phyloP scores from a whole-genome alignment of 2,329 filamentous ascomycete genomes.

The Paraconiothyrium brasiliense region DNA sequence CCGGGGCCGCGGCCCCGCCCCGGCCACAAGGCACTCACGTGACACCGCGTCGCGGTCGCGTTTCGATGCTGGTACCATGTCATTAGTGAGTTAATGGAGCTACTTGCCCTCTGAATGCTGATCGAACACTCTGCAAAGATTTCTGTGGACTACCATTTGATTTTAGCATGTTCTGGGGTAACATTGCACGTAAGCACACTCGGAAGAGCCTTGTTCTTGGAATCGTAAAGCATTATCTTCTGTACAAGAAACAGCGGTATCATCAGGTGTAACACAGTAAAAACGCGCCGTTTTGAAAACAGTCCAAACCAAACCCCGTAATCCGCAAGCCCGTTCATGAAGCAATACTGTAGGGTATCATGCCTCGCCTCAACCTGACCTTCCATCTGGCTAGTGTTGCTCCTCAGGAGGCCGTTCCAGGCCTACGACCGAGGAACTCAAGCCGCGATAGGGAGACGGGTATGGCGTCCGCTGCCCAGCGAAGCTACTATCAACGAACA shows the following conservation, averaged over 20 bases:
- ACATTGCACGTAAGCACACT: background rate
- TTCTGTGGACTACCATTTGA: too few relatives aligned
- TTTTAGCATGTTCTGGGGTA: background rate
- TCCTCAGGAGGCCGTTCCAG: constrained; percentile 29
- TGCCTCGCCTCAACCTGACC: constrained; percentile 19
- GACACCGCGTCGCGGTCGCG: constrained; percentile 2
- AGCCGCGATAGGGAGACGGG: constrained; percentile 24
- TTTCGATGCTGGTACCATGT: background rate
- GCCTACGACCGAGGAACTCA: constrained; percentile 34
- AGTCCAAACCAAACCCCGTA: background rate
- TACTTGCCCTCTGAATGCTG: background rate
- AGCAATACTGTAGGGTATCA: background rate
- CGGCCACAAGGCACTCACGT: background rate
- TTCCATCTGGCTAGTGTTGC: constrained; percentile 29
- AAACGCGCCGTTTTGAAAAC: background rate
- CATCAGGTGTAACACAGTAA: background rate
- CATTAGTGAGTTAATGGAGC: background rate
- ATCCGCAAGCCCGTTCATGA: background rate
- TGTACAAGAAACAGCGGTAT: background rate
- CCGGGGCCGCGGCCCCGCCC: too few relatives aligned
- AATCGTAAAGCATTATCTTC: background rate
- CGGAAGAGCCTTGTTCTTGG: background rate
- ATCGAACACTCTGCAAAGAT: too few relatives aligned
- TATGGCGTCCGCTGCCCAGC: constrained; percentile 15
- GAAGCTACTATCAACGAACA: constrained; percentile 4